Conservation (phyloP, 164 flowering plant species). For the Berberis thunbergii region DNA sequence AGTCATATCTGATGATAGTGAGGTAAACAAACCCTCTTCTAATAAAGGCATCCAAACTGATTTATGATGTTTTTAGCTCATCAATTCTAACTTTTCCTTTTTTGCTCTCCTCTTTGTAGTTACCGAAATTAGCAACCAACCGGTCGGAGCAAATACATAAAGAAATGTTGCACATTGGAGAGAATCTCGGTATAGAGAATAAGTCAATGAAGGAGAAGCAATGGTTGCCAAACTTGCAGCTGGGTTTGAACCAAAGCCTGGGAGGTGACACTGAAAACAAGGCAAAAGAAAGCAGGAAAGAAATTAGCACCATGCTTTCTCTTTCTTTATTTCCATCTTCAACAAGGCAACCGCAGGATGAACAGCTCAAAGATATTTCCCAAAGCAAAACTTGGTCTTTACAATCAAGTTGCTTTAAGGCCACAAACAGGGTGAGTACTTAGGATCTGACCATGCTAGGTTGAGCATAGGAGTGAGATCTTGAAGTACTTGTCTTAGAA, state of each 20-base stretch:
- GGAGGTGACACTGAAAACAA: slow-evolving; percentile 1
- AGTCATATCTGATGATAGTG: not conserved
- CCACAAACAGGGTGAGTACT: slow-evolving; percentile 30
- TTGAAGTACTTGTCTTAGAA: slow-evolving; percentile 29
- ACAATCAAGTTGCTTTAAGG: slow-evolving; percentile 20
- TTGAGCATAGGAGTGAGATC: slow-evolving; percentile 38
- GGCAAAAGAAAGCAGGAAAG: slow-evolving; percentile 7
- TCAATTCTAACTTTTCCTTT: not conserved
- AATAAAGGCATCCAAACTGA: not conserved
- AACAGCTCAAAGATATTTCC: slow-evolving; percentile 2
- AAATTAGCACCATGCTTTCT: slow-evolving; percentile 11
- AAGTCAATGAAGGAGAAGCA: slow-evolving; percentile 10
- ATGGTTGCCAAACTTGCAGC: slow-evolving; percentile 18
- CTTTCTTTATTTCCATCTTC: slow-evolving; percentile 21
- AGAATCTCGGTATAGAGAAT: not conserved
- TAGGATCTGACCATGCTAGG: slow-evolving; percentile 35
- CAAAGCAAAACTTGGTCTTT: slow-evolving; percentile 9
- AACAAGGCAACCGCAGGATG: slow-evolving; percentile 5
- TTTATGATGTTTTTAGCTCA: no score
- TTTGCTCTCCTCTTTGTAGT: slow-evolving; percentile 3
- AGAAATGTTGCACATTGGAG: not conserved
- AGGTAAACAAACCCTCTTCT: slow-evolving; percentile 13
- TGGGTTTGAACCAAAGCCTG: slow-evolving; percentile 12
- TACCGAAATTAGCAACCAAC: not conserved
- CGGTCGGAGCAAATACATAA: not conserved